A percentile compares a stretch with the other conserved stretches of the same genome.
phyloP scores from a whole-genome alignment of 169 alveolate species.

The Prorocentrum cordatum region DNA sequence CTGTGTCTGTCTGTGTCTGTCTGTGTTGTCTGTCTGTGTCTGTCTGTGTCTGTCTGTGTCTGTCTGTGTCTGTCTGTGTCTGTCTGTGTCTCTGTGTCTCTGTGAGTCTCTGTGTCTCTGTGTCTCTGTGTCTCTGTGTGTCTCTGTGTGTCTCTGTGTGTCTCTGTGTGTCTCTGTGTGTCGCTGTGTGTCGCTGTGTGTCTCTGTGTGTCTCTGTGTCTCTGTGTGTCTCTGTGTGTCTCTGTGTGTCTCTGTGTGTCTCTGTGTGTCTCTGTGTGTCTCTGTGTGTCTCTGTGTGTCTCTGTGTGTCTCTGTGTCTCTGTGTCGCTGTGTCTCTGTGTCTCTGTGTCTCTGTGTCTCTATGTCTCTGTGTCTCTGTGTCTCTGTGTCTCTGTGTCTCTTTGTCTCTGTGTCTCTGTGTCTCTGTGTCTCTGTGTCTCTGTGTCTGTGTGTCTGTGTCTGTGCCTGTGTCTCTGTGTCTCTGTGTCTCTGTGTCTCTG shows the following conservation, averaged over 20 bases:
- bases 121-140: neutral
- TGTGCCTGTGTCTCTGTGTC: no score
- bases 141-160: neutral
- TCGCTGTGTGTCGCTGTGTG: neutral
- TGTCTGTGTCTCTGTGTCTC: neutral
- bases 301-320: neutral
- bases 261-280: neutral
- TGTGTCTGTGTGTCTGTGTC: no score
- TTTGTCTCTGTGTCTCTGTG: neutral
- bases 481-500: no score
- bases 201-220: neutral
- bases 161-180: neutral
- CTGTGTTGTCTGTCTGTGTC: neutral
- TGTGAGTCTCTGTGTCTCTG: neutral
- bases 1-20: neutral
- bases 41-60: no score
- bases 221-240: neutral
- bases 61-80: neutral
- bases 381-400: neutral
- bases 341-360: neutral
- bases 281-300: neutral
- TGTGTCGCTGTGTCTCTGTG: neutral
- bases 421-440: neutral
- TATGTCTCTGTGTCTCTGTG: neutral
- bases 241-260: neutral